Evolutionary conservation across 345 rosid genomes (phyloP).

Genomic region (Microcos paniculata): DNA sequence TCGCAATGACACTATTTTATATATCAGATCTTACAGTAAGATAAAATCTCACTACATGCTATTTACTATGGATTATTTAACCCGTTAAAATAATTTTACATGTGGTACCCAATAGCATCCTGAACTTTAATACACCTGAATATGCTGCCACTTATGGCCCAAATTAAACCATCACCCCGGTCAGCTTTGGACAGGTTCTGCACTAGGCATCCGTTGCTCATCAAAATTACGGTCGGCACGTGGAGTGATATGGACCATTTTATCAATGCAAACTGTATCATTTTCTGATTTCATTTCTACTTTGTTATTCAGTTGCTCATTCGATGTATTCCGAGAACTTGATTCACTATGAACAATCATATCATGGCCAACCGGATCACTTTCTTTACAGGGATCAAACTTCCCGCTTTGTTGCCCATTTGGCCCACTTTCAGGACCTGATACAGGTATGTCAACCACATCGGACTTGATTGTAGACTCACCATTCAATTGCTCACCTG

Average conservation of each 20-base stretch:
- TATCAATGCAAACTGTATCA: conserved; percentile 6
- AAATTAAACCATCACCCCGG: neutral
- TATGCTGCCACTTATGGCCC: conserved; percentile 3
- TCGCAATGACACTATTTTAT: neutral
- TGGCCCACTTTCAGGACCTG: conserved; percentile 22
- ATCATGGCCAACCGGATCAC: conserved; percentile 12
- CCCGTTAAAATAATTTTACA: conserved; percentile 29
- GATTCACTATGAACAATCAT: neutral
- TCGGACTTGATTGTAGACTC: conserved; percentile 27
- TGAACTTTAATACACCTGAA: neutral
- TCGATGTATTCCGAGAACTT: neutral
- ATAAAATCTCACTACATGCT: conserved; percentile 4
- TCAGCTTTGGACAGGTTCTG: conserved; percentile 67
- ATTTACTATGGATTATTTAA: conserved; percentile 18
- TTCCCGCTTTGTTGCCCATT: conserved; percentile 27
- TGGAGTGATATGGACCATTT: conserved; percentile 2
- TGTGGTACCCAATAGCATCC: neutral
- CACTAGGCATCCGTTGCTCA: conserved; percentile 35
- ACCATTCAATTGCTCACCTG: conserved; percentile 31
- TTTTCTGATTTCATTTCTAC: neutral
- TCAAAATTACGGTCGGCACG: conserved; percentile 22
- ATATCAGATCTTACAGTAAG: neutral
- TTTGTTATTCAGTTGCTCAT: neutral
- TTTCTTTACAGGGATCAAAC: conserved; percentile 28
- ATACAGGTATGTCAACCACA: neutral